Base-by-base conservation (phyloP, 2,329 filamentous ascomycete genomes). In the Phyllosticta citrichinensis region DNA sequence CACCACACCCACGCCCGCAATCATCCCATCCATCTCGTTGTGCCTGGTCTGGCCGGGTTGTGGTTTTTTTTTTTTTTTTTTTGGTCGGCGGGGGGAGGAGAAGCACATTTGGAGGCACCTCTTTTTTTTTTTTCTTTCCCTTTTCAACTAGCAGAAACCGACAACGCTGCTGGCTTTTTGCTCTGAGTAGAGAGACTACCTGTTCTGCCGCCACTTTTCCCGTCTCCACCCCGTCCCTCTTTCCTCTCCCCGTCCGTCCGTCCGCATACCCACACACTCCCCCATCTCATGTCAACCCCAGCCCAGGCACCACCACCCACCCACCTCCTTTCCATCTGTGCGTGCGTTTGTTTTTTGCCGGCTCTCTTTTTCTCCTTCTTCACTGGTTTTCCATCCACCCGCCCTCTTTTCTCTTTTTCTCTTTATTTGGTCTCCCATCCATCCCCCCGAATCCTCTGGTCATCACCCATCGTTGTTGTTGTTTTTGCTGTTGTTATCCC, bases 271-370 rank as follows among this genome's bases (percentile, higher is more conserved):
- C 30, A 33, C 5, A 12, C 30, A 8, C 9, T 33, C 30, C 9
- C 9, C 12, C 30, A 12, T 33, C 30, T 12, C 30, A 33, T 12
- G 12, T 33, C 12, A 33, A 9, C 30, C 30, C 30, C 30, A 33
- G 12, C 8, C 30, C 30, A 4, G 8, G 9, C 30, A 9, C 30
- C 30, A 33, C 30, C 30, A 33, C 12, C 12, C 11, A 12, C 33
- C 33, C 9, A 40, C 33, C 9, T 17, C 52, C 10, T 55, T 55
- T 55, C 58, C 30, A 60, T 52, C 55, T 52, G 55, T 60, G 58
- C 9, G 57, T 59, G 57, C 51, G 55, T 50, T 19, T 55, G 57
- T 52, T 40, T 12, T 60, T 60, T 60, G 58, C 58, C 55, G 58
- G 58, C 55, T 59, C 54, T 52, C 51, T 60, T 60, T 60, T 33